Conservation (phyloP, 495 filamentous ascomycete species). For the Chaetomium fimeti region DNA sequence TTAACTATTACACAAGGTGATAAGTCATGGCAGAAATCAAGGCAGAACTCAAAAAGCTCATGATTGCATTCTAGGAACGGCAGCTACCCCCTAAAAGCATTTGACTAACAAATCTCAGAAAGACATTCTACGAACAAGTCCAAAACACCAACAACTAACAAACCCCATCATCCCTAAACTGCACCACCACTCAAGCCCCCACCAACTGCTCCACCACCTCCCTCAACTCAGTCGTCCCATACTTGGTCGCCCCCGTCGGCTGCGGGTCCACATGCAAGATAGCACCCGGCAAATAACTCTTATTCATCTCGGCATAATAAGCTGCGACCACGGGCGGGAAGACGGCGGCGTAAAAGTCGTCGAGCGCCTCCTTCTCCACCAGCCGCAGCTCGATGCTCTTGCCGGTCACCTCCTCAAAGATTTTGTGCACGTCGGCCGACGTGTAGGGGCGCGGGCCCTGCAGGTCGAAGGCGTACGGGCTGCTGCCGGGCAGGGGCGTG, state of each 20-base stretch:
- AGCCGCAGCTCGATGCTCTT: constrained; percentile 24
- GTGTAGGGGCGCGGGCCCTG: constrained; percentile 21
- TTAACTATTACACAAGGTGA: too few species aligned
- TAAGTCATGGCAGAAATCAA: too few species aligned
- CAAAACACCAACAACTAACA: neutral
- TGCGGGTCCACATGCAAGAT: constrained; percentile 25
- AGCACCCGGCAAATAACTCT: constrained; percentile 25
- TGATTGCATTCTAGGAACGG: too few species aligned
- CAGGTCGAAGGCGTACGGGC: constrained; percentile 30
- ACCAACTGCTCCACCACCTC: constrained; percentile 16
- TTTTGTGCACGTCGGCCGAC: constrained; percentile 26
- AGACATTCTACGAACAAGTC: too few species aligned
- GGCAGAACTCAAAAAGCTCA: too few species aligned
- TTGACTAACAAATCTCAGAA: too few species aligned
- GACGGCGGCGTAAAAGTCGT: constrained; percentile 24
- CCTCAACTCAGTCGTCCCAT: constrained; percentile 21
- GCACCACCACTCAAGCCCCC: neutral
- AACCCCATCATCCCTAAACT: neutral
- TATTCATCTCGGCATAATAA: constrained; percentile 27
- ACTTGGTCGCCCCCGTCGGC: constrained; percentile 18
- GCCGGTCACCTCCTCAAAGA: constrained; percentile 24
- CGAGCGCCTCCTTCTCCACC: constrained; percentile 24
- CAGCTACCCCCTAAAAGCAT: too few species aligned
- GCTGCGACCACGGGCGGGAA: constrained; percentile 25
- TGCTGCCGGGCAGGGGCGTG: neutral